Evolutionary conservation across 2,329 filamentous ascomycete genomes (phyloP).

Genomic region (Dryadomyces quercus-mongolicae): DNA sequence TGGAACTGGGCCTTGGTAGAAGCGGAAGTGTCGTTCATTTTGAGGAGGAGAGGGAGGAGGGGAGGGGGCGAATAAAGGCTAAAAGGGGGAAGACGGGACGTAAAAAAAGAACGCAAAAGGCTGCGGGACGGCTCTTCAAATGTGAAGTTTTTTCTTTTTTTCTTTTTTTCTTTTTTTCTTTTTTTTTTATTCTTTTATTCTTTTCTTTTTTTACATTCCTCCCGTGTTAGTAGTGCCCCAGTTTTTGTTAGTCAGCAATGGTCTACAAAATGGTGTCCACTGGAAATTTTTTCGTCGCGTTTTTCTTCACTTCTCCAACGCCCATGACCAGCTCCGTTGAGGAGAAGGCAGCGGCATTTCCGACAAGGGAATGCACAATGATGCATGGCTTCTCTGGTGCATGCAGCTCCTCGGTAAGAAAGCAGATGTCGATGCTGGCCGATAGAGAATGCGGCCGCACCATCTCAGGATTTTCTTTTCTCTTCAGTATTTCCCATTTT

Average conservation of each 20-base stretch:
- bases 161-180: neutral
- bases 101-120: no score
- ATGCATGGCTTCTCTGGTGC: neutral
- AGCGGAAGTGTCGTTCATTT: neutral
- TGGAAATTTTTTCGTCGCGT: neutral
- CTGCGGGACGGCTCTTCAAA: no score
- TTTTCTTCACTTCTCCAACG: no score
- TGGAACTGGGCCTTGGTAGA: conserved; percentile 32
- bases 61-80: no score
- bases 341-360: neutral
- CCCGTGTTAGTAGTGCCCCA: neutral
- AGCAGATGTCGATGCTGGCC: neutral
- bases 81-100: no score
- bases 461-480: neutral
- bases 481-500: neutral
- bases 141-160: no score
- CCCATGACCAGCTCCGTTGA: no score
- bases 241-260: neutral
- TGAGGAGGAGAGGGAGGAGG: no score
- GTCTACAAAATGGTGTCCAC: neutral
- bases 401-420: neutral
- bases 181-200: neutral
- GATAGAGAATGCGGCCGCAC: neutral
- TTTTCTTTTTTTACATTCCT: neutral
- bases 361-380: neutral